Conservation (phyloP, 225 moss, liverwort and hornwort species). For the Climacium dendroides region DNA sequence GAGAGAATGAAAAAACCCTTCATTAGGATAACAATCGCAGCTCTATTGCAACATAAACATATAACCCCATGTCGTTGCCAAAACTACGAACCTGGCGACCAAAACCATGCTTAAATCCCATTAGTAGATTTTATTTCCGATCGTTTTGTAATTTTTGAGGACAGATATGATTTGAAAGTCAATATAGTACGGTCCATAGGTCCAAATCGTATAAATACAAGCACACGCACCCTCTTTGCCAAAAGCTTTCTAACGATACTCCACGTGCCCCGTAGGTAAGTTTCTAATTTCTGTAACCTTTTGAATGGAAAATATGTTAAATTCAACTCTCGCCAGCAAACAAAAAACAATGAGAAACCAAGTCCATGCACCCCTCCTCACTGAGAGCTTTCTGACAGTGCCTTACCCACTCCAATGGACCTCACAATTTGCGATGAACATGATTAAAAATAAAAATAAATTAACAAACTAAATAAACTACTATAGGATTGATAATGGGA, state of each 20-base stretch:
- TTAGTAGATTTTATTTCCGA: neutral
- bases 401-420: neutral
- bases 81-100: neutral
- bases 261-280: neutral
- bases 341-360: neutral
- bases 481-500: neutral
- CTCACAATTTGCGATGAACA: neutral
- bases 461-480: accelerated
- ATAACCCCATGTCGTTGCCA: neutral
- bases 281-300: neutral
- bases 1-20: neutral
- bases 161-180: neutral
- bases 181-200: neutral
- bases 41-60: neutral
- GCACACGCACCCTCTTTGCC: neutral
- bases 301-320: neutral
- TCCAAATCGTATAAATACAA: neutral
- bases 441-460: neutral
- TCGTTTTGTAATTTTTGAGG: neutral
- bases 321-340: neutral
- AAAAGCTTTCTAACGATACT: neutral
- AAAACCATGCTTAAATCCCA: neutral
- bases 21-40: neutral
- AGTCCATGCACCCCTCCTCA: neutral
- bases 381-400: neutral